Base-by-base conservation (phyloP, 768 basidiomycete species). In the Leccinum incarnatum region DNA sequence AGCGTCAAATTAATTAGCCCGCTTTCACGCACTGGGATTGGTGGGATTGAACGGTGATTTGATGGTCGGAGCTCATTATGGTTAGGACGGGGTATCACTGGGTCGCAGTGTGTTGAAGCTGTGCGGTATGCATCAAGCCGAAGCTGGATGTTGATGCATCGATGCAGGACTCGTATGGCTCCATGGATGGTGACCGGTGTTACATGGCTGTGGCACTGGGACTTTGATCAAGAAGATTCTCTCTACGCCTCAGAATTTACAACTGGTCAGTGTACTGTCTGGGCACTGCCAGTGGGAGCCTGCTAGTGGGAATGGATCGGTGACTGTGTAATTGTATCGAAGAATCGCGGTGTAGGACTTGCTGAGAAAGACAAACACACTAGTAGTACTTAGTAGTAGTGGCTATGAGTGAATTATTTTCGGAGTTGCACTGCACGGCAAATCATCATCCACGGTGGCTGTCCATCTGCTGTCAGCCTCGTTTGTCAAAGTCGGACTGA, bases 41-140 rank as follows among this genome's bases (percentile, higher is more conserved):
- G 30, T 21, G 9, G 25, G 25, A 36, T 48, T 52, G 46, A 27
- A 53, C 34, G 15, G 34, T 36, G 54, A 19, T 47, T 23, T 47
- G 46, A 23, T 47, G 46, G 49, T 59, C 58, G 49, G 48, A 27
- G 49, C 36, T 32, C 27, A 47, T 57, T 51, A 55, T 54, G 29
- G 4, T 12, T 19, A 46, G 45, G 6, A 25, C 36, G 23, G 23
- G 15, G 42, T 48, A 50, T 56, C 25, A 42, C 21, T 54, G 49
- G n/a, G 14, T 36, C 15, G 27, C 27, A 27, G 27, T 27, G 25
- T 23, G 37, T 48, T 10, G 19, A 58, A 14, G 58, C 66, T 52
- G 56, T 68, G 58, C 32, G 5, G 40, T 49, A 37, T 5, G 19
- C 30, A 50, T 51, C 53, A 40, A 55, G 34, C 25, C 7, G 34